These are phyloP conservation scores for Fusarium sp. DNA, from an alignment of 2,329 filamentous ascomycete species.

Conservation along the genomic window DNA sequence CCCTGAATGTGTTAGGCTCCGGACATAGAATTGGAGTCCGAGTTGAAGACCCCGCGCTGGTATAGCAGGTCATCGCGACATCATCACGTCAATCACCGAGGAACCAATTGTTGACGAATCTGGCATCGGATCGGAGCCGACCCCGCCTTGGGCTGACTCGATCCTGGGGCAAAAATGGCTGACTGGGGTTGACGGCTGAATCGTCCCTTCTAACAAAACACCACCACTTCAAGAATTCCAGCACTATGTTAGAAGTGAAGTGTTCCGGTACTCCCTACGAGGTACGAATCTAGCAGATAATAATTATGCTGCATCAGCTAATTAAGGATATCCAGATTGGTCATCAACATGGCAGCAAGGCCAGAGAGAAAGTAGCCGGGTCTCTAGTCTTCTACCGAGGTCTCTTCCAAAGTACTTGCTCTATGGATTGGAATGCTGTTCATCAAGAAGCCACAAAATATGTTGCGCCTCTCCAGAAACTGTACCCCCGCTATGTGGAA, in stretches of 20 bases:
- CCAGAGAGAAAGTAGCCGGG: conserved; percentile 24
- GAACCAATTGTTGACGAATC: too few species aligned
- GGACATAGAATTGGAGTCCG: too few species aligned
- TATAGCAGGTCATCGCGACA: too few species aligned
- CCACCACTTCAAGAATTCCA: neutral
- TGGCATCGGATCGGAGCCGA: too few species aligned
- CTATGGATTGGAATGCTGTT: conserved; percentile 35
- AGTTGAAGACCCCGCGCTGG: too few species aligned
- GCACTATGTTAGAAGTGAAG: conserved; percentile 22
- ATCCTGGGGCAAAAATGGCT: neutral
- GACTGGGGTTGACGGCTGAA: too few species aligned
- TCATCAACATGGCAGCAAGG: conserved; percentile 32
- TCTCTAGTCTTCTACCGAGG: conserved; percentile 37
- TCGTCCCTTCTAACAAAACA: neutral
- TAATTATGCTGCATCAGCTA: neutral
- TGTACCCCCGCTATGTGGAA: conserved; percentile 27
- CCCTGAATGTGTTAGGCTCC: too few species aligned
- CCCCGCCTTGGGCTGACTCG: too few species aligned
- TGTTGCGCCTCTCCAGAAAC: conserved; percentile 14
- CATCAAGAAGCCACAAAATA: conserved; percentile 32
- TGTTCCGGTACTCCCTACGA: conserved; percentile 36
- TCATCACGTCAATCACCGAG: too few species aligned
- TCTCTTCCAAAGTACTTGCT: conserved; percentile 35
- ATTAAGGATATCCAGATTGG: conserved; percentile 23
- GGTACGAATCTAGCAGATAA: neutral